A percentile compares a stretch with the other conserved stretches of the same genome.
Conservation (phyloP, 2,329 filamentous ascomycete species). For the Hypoxylon sp. region DNA sequence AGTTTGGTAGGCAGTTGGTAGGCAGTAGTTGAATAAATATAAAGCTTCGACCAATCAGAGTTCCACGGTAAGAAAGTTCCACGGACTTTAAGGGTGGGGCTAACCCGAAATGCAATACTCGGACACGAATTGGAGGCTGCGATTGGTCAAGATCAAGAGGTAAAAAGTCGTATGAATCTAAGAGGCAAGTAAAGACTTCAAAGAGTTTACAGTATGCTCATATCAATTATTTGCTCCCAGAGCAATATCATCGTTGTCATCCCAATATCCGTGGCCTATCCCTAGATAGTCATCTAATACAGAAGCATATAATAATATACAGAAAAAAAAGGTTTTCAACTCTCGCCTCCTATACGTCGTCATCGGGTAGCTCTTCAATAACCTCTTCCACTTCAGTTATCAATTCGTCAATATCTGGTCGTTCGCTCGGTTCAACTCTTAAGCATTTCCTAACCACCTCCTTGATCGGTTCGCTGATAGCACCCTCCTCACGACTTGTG, state of each 20-base stretch:
- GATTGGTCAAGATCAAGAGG: not conserved
- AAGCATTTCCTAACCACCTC: conserved; percentile 91
- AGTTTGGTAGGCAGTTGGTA: not conserved
- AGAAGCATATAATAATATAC: conserved; percentile 42
- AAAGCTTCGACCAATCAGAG: conserved; percentile 10
- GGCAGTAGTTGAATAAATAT: conserved; percentile 3
- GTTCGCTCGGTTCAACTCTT: conserved; percentile 86
- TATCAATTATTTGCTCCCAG: conserved; percentile 33
- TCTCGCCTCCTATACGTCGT: conserved; percentile 46
- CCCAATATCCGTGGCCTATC: conserved; percentile 28
- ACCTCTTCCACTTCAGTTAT: conserved; percentile 55
- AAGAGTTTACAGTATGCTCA: conserved; percentile 17
- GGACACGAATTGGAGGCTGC: not conserved
- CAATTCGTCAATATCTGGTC: conserved; percentile 69
- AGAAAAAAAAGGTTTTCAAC: conserved; percentile 10
- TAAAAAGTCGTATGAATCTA: not conserved
- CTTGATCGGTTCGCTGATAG: conserved; percentile 85
- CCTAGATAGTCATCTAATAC: conserved; percentile 27
- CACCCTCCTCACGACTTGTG: conserved; percentile 60
- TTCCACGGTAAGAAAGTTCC: not conserved
- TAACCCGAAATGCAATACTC: conserved; percentile 1
- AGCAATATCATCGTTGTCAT: conserved; percentile 33
- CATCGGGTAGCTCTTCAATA: conserved; percentile 54
- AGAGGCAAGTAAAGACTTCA: not conserved
- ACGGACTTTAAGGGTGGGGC: conserved; percentile 9